These are phyloP conservation scores for Colletotrichum sublineola DNA, from an alignment of 2,329 filamentous ascomycete species.

Conservation along the genomic window DNA sequence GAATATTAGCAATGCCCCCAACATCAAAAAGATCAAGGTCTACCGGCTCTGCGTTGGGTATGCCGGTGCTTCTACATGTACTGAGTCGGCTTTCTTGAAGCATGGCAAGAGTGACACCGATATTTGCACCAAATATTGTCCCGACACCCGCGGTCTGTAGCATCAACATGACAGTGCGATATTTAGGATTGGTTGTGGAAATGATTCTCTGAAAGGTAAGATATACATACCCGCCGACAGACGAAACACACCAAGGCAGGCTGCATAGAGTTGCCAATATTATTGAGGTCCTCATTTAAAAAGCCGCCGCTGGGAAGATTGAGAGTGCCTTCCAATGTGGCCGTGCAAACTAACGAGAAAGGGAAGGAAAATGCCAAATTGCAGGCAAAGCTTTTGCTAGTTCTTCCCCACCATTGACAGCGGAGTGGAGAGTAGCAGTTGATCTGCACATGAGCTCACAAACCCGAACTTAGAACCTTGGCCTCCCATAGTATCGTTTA, in stretches of 20 bases:
- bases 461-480: fast-evolving
- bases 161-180: constrained; percentile 39
- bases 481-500: neutral
- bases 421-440: neutral
- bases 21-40: constrained; percentile 11
- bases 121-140: constrained; percentile 42
- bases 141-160: constrained; percentile 37
- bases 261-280: constrained; percentile 45
- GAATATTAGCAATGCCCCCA: constrained; percentile 28
- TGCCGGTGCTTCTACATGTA: constrained; percentile 17
- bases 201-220: constrained; percentile 42
- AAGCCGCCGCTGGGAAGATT: constrained; percentile 38
- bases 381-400: neutral
- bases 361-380: neutral
- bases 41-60: constrained; percentile 17
- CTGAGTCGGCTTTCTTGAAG: constrained; percentile 41
- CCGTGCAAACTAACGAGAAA: constrained; percentile 32
- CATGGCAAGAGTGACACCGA: constrained; percentile 32
- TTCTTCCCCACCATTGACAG: neutral
- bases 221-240: constrained; percentile 45
- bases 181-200: constrained; percentile 34
- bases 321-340: constrained; percentile 43
- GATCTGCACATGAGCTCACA: neutral
- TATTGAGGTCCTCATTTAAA: constrained; percentile 37
- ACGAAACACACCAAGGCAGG: constrained; percentile 44